Conservation (phyloP, 2,329 filamentous ascomycete species). For the Sporothrix brunneoviolacea region DNA sequence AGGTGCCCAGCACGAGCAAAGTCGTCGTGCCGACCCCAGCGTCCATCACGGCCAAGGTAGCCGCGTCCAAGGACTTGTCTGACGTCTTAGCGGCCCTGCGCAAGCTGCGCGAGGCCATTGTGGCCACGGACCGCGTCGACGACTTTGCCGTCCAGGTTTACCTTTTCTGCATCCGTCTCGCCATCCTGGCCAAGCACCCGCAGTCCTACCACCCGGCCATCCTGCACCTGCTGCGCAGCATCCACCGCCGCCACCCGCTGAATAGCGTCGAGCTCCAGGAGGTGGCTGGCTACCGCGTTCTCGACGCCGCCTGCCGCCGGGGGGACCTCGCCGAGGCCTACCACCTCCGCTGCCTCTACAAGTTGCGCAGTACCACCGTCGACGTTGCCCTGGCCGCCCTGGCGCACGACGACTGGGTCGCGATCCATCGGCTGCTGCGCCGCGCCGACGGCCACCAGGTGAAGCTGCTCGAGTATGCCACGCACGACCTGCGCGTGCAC, state of each 20-base stretch:
- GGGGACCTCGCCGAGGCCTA: slow-evolving; percentile 68
- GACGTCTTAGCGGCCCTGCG: slow-evolving; percentile 76
- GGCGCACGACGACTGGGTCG: slow-evolving; percentile 73
- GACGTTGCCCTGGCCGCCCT: slow-evolving; percentile 63
- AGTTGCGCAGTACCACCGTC: slow-evolving; percentile 60
- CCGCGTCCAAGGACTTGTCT: slow-evolving; percentile 53
- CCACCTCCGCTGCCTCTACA: slow-evolving; percentile 54
- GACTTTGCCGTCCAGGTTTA: slow-evolving; percentile 83
- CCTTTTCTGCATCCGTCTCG: slow-evolving; percentile 81
- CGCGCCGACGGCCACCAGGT: slow-evolving; percentile 72
- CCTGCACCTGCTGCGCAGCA: slow-evolving; percentile 64
- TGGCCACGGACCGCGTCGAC: slow-evolving; percentile 69
- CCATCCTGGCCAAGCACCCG: slow-evolving; percentile 72
- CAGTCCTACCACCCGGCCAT: slow-evolving; percentile 89
- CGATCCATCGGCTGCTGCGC: slow-evolving; percentile 59
- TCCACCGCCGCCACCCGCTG: slow-evolving; percentile 64
- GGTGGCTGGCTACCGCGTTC: slow-evolving; percentile 70
- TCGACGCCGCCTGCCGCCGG: slow-evolving; percentile 84
- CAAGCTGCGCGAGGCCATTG: slow-evolving; percentile 84
- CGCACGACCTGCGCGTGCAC: slow-evolving; percentile 65
- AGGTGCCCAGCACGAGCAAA: no score
- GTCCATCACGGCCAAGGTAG: not conserved
- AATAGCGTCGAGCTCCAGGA: slow-evolving; percentile 68
- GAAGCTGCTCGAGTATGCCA: slow-evolving; percentile 74
- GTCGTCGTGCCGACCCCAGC: not conserved